These are phyloP conservation scores for Tulasnella sp. DNA, from an alignment of 768 basidiomycete species.

Conservation along the genomic window DNA sequence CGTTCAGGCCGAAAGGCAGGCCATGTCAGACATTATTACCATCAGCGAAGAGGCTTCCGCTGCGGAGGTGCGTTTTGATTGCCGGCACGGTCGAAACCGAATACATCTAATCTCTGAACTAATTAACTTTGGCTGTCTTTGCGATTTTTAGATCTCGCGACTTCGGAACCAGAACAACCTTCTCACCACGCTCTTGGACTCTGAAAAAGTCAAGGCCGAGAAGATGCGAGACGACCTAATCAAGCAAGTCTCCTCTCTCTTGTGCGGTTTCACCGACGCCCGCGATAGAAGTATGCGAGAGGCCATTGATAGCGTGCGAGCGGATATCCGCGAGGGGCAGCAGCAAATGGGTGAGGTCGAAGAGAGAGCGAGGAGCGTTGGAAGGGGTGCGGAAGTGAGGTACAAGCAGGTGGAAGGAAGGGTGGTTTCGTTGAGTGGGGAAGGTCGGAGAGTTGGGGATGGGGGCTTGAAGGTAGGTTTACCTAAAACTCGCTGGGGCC, in stretches of 20 bases:
- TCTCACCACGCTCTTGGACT: conserved; percentile 51
- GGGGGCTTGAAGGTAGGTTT: conserved; percentile 26
- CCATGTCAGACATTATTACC: conserved; percentile 35
- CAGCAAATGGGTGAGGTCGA: conserved; percentile 33
- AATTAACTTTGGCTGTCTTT: conserved; percentile 31
- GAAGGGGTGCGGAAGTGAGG: conserved; percentile 26
- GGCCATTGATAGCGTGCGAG: conserved; percentile 46
- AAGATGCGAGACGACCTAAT: conserved; percentile 65
- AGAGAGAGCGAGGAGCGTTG: conserved; percentile 9
- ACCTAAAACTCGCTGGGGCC: background rate
- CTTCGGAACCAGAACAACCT: conserved; percentile 64
- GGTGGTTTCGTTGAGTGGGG: conserved; percentile 38
- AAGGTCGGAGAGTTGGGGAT: conserved; percentile 50
- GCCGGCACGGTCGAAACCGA: background rate
- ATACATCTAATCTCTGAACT: conserved; percentile 42
- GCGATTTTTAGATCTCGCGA: conserved; percentile 38
- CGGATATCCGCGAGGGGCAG: conserved; percentile 50
- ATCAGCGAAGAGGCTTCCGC: conserved; percentile 24
- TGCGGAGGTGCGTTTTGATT: conserved; percentile 25
- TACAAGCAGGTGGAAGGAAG: conserved; percentile 36
- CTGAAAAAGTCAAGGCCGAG: conserved; percentile 59
- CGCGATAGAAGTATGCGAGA: conserved; percentile 59
- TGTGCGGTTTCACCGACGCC: conserved; percentile 61
- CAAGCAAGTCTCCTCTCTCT: conserved; percentile 61
- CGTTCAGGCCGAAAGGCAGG: conserved; percentile 47